phyloP scores from a whole-genome alignment of 2,329 filamentous ascomycete species.

The Emericellopsis atlantica region DNA sequence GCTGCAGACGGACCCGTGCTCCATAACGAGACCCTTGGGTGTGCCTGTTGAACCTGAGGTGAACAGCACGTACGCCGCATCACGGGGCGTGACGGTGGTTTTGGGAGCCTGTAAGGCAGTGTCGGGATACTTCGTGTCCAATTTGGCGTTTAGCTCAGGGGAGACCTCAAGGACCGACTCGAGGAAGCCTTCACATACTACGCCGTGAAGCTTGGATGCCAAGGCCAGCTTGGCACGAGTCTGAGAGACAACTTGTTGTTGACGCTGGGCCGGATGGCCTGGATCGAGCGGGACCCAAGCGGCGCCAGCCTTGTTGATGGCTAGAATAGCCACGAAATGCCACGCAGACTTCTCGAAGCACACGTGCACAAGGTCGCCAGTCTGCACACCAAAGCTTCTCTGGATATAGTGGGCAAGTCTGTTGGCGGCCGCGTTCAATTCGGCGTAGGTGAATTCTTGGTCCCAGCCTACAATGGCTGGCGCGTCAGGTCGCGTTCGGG shows the following conservation, averaged over 20 bases:
- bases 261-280: background rate
- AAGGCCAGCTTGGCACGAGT: slow-evolving; percentile 15
- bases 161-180: background rate
- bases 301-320: slow-evolving; percentile 2
- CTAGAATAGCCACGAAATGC: slow-evolving; percentile 2
- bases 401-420: background rate
- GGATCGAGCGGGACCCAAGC: background rate
- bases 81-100: background rate
- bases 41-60: slow-evolving; percentile 4
- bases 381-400: slow-evolving; percentile 16
- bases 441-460: background rate
- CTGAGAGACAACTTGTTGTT: background rate
- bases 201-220: background rate
- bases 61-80: slow-evolving; percentile 3
- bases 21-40: slow-evolving; percentile 4
- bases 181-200: background rate
- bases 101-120: background rate
- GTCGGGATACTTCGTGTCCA: background rate
- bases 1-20: background rate
- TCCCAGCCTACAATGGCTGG: slow-evolving; percentile 11
- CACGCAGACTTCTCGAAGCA: slow-evolving; percentile 12
- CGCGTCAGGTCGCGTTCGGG: slow-evolving; percentile 10
- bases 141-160: background rate
- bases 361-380: slow-evolving; percentile 28
- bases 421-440: background rate